These are phyloP conservation scores for Colletotrichum ledebouriae DNA, from an alignment of 2,329 filamentous ascomycete genomes.

Conservation along the genomic window DNA sequence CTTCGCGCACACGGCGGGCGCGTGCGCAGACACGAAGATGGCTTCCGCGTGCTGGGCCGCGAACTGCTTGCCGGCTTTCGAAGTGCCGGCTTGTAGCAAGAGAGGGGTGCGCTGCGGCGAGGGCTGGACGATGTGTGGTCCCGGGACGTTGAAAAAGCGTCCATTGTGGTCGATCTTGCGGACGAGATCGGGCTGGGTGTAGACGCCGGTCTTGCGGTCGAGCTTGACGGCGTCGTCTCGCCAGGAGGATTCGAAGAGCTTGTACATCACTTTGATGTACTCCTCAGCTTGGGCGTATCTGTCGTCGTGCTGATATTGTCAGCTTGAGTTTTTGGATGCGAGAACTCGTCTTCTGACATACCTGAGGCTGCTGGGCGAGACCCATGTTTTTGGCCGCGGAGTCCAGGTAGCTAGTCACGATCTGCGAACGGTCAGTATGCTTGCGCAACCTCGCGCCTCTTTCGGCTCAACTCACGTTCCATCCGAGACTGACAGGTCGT, in stretches of 20 bases:
- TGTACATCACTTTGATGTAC: constrained; percentile 75
- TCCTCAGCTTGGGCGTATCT: constrained; percentile 75
- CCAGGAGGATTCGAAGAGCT: constrained; percentile 77
- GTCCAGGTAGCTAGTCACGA: constrained; percentile 80
- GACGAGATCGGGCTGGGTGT: constrained; percentile 65
- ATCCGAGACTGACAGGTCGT: constrained; percentile 59
- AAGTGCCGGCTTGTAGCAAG: constrained; percentile 78
- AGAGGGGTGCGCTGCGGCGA: constrained; percentile 77
- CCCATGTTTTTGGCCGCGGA: constrained; percentile 77
- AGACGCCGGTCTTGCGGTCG: constrained; percentile 70
- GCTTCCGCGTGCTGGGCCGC: constrained; percentile 79
- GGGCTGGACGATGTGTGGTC: constrained; percentile 75
- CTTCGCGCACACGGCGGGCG: constrained; percentile 70
- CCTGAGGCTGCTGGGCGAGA: constrained; percentile 64
- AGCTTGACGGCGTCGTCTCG: constrained; percentile 74
- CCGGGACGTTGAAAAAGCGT: constrained; percentile 73
- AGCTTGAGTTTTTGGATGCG: background rate
- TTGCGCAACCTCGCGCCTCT: no score
- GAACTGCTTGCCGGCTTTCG: constrained; percentile 74
- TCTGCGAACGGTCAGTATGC: constrained; percentile 50
- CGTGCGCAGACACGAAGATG: constrained; percentile 77
- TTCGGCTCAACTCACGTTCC: constrained; percentile 60
- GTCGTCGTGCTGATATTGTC: constrained; percentile 67
- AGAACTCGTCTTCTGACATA: constrained; percentile 21
- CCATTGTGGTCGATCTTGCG: constrained; percentile 76